Evolutionary conservation across 2,329 filamentous ascomycete species (phyloP).

Genomic region (Cadophora gregata): DNA sequence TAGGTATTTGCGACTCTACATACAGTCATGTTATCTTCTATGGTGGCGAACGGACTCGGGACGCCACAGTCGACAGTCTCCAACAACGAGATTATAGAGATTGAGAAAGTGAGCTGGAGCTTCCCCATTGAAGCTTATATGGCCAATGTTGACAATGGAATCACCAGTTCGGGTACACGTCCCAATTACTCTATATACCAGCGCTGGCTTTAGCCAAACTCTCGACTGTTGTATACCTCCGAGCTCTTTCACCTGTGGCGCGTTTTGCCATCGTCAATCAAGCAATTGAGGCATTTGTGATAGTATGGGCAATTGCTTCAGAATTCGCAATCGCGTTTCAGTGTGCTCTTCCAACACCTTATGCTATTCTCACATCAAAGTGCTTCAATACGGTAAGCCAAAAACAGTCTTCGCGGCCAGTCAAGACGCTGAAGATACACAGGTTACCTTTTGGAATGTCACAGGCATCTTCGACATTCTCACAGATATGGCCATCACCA

Average conservation of each 20-base stretch:
- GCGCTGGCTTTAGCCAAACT: conserved; percentile 40
- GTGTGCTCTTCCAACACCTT: conserved; percentile 39
- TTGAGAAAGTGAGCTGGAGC: not conserved
- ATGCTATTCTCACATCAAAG: conserved; percentile 33
- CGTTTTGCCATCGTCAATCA: conserved; percentile 30
- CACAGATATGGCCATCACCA: conserved; percentile 53
- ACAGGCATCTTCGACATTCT: conserved; percentile 55
- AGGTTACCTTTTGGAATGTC: conserved; percentile 51
- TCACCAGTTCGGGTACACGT: conserved; percentile 38
- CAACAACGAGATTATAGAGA: not conserved
- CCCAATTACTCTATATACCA: conserved; percentile 40
- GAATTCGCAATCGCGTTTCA: conserved; percentile 39
- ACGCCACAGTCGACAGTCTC: conserved; percentile 26
- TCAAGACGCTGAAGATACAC: not conserved
- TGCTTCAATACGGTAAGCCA: conserved; percentile 32
- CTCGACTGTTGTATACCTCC: conserved; percentile 38
- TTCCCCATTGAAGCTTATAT: not conserved
- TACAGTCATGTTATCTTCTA: conserved; percentile 12
- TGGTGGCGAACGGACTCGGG: conserved; percentile 34
- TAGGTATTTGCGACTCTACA: conserved; percentile 14
- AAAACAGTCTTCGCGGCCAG: too few species aligned
- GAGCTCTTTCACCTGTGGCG: conserved; percentile 31
- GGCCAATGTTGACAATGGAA: not conserved
- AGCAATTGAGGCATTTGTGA: conserved; percentile 27
- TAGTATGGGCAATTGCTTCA: conserved; percentile 35